These are phyloP conservation scores for Fremontodendron californicum DNA, from an alignment of 345 rosid species.

Conservation along the genomic window DNA sequence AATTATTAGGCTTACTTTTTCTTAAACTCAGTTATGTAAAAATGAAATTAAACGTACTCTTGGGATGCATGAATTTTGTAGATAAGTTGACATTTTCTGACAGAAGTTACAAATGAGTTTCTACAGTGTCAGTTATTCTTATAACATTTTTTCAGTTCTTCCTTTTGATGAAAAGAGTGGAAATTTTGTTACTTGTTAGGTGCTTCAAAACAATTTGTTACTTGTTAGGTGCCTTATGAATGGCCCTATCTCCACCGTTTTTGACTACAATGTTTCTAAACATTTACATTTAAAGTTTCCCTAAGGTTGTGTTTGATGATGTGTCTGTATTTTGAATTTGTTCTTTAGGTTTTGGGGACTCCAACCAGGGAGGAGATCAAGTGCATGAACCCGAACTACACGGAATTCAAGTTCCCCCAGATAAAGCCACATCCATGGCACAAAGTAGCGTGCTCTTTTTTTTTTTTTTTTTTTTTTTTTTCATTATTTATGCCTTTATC, in stretches of 20 bases:
- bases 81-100: slow-evolving; percentile 3
- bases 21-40: background rate
- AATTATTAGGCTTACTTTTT: background rate
- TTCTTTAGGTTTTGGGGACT: slow-evolving; percentile 74
- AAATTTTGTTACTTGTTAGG: too few species aligned
- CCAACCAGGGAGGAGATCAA: slow-evolving; percentile 97
- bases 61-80: background rate
- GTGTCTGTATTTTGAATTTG: background rate
- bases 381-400: slow-evolving; percentile 97
- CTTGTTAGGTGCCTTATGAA: background rate
- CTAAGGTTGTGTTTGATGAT: background rate
- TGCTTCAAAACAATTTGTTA: background rate
- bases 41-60: background rate
- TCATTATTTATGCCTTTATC: background rate
- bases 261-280: background rate
- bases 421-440: slow-evolving; percentile 98
- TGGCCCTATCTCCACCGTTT: background rate
- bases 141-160: background rate
- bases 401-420: slow-evolving; percentile 87
- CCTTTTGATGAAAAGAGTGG: background rate
- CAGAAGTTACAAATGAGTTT: background rate
- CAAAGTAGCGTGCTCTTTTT: slow-evolving; percentile 40
- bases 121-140: too few species aligned
- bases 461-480: too few species aligned
- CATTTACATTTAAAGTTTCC: background rate